Base-by-base conservation (phyloP, 768 basidiomycete genomes). In the Hygrophorus pudorinus region DNA sequence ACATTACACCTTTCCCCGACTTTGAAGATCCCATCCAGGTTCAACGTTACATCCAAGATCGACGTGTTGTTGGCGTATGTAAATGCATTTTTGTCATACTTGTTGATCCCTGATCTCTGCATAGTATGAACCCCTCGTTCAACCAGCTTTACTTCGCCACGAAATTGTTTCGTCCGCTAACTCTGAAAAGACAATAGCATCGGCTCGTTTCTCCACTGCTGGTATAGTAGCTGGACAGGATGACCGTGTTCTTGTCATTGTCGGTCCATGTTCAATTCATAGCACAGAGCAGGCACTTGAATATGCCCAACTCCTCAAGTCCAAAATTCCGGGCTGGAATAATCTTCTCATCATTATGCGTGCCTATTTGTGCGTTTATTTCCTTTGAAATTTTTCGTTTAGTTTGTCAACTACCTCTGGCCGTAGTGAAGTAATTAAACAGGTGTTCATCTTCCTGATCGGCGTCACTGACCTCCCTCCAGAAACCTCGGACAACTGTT, bases 401-500 rank as follows among this genome's bases (percentile, higher is more conserved):
- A 39, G 7, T 33, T 39, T 42, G 39, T 28, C 44, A 39, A 29
- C 45, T 12, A 6, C 35, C 13, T 55, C 36, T 46, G 43, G 34
- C 34, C 45, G 56, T 33, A 71, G 65, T 51, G 64, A 69, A 64
- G 56, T 67, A 53, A 24, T 24, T 24, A 7, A 7, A 24, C 24
- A 24, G 3, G 24, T 24, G 7, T 24, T 24, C 24, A 24, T 24
- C n/a, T 24, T 24, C 24, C 24, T 24, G 7, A 7, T 24, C 7
- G 24, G 3, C 3, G 24, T 24, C 24, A 24, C 24, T 24, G 7
- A 24, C 24, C 24, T 7, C 3, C 44, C 36, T 47, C 50, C 60
- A 94, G 78, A 94, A 97, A 80, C 96, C 92, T 0, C 76, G 94
- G 46, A 98, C 94, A 21, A 98, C 92, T 2, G 92, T 97, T 38